phyloP scores from a whole-genome alignment of 257 asterid species.

The Nicotiana sylvestris region DNA sequence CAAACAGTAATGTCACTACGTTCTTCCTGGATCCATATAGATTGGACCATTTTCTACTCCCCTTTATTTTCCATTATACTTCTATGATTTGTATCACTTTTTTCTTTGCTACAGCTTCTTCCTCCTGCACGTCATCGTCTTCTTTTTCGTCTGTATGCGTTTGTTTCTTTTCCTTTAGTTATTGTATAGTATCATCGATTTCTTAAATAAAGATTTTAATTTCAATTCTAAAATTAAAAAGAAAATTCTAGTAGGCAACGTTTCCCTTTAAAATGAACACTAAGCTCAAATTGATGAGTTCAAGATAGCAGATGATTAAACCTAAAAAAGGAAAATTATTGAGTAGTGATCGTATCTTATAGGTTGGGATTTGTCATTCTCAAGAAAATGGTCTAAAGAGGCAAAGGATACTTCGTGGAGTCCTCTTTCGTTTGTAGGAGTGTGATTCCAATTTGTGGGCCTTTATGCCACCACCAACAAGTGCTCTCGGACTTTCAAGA shows the following conservation, averaged over 20 bases:
- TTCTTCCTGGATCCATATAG: not conserved
- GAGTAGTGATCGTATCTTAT: not conserved
- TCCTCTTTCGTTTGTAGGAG: not conserved
- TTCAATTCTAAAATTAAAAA: too few species aligned
- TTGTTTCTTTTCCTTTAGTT: not conserved
- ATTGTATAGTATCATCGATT: not conserved
- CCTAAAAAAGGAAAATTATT: too few species aligned
- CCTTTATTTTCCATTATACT: conserved; percentile 9
- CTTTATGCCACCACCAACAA: conserved; percentile 13
- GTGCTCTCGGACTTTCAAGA: not conserved
- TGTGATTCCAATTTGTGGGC: conserved; percentile 9
- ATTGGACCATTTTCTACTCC: not conserved
- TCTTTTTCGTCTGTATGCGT: not conserved
- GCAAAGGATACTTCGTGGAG: conserved; percentile 14
- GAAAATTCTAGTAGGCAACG: too few species aligned
- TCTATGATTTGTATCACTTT: conserved; percentile 1
- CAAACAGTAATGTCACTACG: not conserved
- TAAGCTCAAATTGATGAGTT: too few species aligned
- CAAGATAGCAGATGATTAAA: too few species aligned
- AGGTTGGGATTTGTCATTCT: not conserved
- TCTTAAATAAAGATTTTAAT: too few species aligned
- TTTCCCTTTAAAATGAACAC: too few species aligned
- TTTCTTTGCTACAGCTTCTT: not conserved
- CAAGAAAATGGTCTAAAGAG: conserved; percentile 4
- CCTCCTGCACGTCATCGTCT: not conserved